Percentiles rank a stretch among this genome's conserved stretches.
Conservation (phyloP, 1,284 basidiomycete genomes). For the Mixia osmundae region DNA sequence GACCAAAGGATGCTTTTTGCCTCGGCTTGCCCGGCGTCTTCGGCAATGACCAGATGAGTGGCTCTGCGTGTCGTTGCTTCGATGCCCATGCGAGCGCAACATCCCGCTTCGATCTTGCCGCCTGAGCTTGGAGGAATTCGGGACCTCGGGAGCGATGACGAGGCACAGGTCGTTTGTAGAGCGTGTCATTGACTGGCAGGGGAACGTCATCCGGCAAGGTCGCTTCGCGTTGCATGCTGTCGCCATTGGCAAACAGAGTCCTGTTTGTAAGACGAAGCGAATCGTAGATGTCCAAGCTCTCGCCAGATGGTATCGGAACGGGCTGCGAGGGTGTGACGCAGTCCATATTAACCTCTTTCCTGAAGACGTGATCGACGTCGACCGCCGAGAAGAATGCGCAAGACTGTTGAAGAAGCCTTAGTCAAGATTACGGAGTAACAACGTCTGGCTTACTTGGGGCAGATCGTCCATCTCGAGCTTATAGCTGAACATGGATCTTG, state of each 20-base stretch:
- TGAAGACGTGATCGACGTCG: conserved; percentile 69
- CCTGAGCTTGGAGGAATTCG: too few relatives aligned
- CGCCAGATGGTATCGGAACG: conserved; percentile 52
- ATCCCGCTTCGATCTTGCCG: too few relatives aligned
- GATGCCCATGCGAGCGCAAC: too few relatives aligned
- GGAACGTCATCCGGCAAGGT: too few relatives aligned
- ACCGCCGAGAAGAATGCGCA: conserved; percentile 88
- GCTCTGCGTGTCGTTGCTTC: too few relatives aligned
- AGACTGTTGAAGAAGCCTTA: conserved; percentile 8
- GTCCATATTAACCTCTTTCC: conserved; percentile 90
- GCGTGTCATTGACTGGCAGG: too few relatives aligned
- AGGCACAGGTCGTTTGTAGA: too few relatives aligned
- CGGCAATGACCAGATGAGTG: too few relatives aligned
- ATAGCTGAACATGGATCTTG: conserved; percentile 70
- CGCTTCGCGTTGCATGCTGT: too few relatives aligned
- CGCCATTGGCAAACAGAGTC: conserved; percentile 5
- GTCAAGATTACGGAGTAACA: not conserved
- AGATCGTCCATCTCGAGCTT: conserved; percentile 87
- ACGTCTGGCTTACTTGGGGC: conserved; percentile 35
- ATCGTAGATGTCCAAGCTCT: conserved; percentile 50
- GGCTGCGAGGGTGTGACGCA: conserved; percentile 89
- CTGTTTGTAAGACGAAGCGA: conserved; percentile 40
- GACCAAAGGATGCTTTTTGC: too few relatives aligned
- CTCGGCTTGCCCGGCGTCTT: too few relatives aligned
- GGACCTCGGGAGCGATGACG: too few relatives aligned